These are phyloP conservation scores for Coemansia sp. DNA, from an alignment of 192 early-diverging fungal species.

Conservation along the genomic window DNA sequence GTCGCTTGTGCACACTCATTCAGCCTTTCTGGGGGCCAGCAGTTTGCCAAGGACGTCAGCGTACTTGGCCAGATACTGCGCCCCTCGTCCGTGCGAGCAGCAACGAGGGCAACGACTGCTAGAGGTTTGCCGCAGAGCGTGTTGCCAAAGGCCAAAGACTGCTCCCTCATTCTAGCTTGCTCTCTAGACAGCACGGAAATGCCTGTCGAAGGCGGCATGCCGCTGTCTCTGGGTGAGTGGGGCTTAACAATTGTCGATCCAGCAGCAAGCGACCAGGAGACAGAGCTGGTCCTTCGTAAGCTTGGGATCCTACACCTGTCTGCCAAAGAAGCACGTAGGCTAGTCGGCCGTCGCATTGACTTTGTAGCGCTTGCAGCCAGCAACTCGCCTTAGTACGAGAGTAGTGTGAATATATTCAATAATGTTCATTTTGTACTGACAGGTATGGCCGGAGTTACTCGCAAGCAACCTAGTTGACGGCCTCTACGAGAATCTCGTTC, in stretches of 20 bases:
- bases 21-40: constrained; percentile 18
- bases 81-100: constrained; percentile 3
- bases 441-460: not conserved
- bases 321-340: constrained; percentile 22
- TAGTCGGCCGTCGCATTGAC: constrained; percentile 25
- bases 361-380: constrained; percentile 6
- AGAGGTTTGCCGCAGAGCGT: not conserved
- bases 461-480: constrained; percentile 21
- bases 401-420: no score
- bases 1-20: constrained; percentile 40
- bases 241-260: constrained; percentile 11
- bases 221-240: constrained; percentile 33
- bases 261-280: constrained; percentile 16
- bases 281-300: constrained; percentile 22
- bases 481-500: constrained; percentile 51
- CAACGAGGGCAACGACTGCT: no score
- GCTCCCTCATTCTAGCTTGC: constrained; percentile 21
- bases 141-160: constrained; percentile 19
- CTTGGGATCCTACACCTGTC: constrained; percentile 26
- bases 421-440: no score
- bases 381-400: not conserved
- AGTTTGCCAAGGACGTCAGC: constrained; percentile 27
- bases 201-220: constrained; percentile 2
- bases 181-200: constrained; percentile 2
- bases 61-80: constrained; percentile 14